A percentile compares a stretch with the other conserved stretches of the same genome.
Evolutionary conservation across 2,329 filamentous ascomycete genomes (phyloP).

Genomic region (Trichoderma citrinoviride): DNA sequence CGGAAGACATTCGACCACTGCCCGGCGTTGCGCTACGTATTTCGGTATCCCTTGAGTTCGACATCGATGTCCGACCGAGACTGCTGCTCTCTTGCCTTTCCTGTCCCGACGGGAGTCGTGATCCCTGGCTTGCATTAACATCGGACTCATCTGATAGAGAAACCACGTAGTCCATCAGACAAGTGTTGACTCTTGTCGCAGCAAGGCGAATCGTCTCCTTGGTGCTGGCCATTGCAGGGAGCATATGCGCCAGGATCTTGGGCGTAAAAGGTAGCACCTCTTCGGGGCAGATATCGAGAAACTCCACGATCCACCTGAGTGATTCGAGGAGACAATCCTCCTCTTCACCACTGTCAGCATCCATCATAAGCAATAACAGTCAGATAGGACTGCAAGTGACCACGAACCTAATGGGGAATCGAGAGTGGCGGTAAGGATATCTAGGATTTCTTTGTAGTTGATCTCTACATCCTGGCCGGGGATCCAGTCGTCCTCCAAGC

Average conservation of each 20-base stretch:
- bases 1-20: slow-evolving; percentile 46
- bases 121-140: slow-evolving; percentile 26
- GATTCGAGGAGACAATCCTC: slow-evolving; percentile 91
- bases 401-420: slow-evolving; percentile 73
- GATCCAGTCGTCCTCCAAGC: slow-evolving; percentile 88
- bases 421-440: slow-evolving; percentile 86
- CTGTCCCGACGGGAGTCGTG: slow-evolving; percentile 41
- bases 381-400: background rate
- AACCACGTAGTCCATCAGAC: slow-evolving; percentile 91
- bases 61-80: slow-evolving; percentile 52
- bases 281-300: slow-evolving; percentile 95
- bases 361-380: background rate
- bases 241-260: slow-evolving; percentile 82
- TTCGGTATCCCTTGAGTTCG: slow-evolving; percentile 54
- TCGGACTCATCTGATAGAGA: slow-evolving; percentile 72
- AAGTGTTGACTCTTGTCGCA: slow-evolving; percentile 83
- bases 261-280: slow-evolving; percentile 95
- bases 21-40: slow-evolving; percentile 51
- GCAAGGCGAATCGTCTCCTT: slow-evolving; percentile 86
- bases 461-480: slow-evolving; percentile 96
- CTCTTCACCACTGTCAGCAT: slow-evolving; percentile 49
- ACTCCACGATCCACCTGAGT: slow-evolving; percentile 90
- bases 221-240: slow-evolving; percentile 90
- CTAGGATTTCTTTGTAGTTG: slow-evolving; percentile 85
- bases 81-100: slow-evolving; percentile 48